A percentile compares a stretch with the other conserved stretches of the same genome.
Evolutionary conservation across 805 yeast genomes (phyloP).

Genomic region (Candida maris): DNA sequence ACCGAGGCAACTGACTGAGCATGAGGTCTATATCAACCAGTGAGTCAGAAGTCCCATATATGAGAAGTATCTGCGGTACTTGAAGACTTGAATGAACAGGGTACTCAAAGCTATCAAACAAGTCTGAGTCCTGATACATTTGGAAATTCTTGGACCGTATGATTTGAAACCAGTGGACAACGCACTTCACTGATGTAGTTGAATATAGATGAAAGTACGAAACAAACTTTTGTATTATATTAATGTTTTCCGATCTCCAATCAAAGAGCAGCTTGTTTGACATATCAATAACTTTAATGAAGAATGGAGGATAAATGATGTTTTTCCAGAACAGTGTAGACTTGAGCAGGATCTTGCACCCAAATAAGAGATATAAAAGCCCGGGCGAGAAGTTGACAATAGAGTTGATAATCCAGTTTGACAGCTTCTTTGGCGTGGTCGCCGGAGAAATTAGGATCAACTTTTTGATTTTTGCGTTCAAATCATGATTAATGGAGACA

Average conservation of each 20-base stretch:
- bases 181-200: slow-evolving; percentile 85
- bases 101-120: slow-evolving; percentile 49
- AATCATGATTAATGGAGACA: slow-evolving; percentile 62
- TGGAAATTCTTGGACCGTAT: slow-evolving; percentile 74
- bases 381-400: slow-evolving; percentile 76
- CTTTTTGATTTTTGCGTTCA: slow-evolving; percentile 52
- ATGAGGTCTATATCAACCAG: slow-evolving; percentile 81
- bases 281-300: slow-evolving; percentile 65
- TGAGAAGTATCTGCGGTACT: slow-evolving; percentile 62
- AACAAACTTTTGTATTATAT: slow-evolving; percentile 67
- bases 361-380: slow-evolving; percentile 69
- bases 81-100: slow-evolving; percentile 47
- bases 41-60: slow-evolving; percentile 82
- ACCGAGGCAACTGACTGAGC: slow-evolving; percentile 43
- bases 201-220: slow-evolving; percentile 86
- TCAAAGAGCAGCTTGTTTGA: slow-evolving; percentile 67
- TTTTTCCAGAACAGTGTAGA: slow-evolving; percentile 63
- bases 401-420: slow-evolving; percentile 71
- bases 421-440: slow-evolving; percentile 84
- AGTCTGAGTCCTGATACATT: slow-evolving; percentile 75
- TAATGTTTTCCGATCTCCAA: slow-evolving; percentile 76
- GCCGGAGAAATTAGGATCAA: slow-evolving; percentile 77
- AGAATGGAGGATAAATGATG: slow-evolving; percentile 73
- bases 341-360: slow-evolving; percentile 68
- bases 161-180: slow-evolving; percentile 96